Base-by-base conservation (phyloP, 257 asterid genomes). In the Capsicum pubescens region DNA sequence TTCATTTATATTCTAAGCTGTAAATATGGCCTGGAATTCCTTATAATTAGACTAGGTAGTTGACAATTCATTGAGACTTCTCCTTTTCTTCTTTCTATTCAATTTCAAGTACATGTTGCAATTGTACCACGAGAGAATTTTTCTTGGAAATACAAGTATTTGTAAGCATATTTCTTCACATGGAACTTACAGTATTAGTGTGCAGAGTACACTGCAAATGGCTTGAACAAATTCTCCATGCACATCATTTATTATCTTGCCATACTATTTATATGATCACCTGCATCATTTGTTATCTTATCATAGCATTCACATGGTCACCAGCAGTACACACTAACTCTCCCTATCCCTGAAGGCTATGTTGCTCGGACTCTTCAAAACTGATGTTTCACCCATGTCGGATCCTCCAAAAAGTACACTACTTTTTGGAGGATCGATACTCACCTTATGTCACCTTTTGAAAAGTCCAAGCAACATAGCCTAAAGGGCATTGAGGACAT, bases 1-100 rank as follows among this genome's bases (percentile, higher is more conserved):
- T 54, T 77, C 66, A 77, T 54, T 77, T 54, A 32, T 54, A 54
- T 77, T 77, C 66, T 77, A 77, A 77, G 50, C 32, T 77, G 82
- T 77, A 54, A 36, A 77, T 77, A 77, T 77, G 16, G 15, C 10
- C 26, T 54, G 48, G 9, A 14, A 54, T 77, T 15, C 16, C 16
- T 15, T 54, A 8, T 32, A 77, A 77, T 77, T 77, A 54, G 64
- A 77, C 32, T 77, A 77, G 82, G 48, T 77, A 54, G 44, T 39
- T 4, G 44, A 39, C 44, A 39, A 39, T 54, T 77, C 66, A 15
- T 4, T 77, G 82, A 77, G 82, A 54, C 82, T 77, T 26, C 14
- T 14, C 19, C 48, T 46, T 50, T 52, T 13, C 32, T 76, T 52
- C 35, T 76, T 52, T 14, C 82, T 54, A 77, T 77, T 54, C 2